phyloP scores from a whole-genome alignment of 139 green algal species.

The Asterochloris erici region DNA sequence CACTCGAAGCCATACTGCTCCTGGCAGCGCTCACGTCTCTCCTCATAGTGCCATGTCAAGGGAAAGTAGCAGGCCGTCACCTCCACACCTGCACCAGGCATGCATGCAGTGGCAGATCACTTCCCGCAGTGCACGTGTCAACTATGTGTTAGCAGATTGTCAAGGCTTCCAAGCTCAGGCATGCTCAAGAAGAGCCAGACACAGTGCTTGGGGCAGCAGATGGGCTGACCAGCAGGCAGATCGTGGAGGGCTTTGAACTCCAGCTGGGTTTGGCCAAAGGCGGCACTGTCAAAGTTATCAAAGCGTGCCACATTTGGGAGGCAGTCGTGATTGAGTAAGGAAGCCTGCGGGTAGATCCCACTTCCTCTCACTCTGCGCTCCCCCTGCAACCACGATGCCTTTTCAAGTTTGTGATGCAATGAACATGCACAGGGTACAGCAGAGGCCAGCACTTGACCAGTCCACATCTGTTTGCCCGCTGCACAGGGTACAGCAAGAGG shows the following conservation, averaged over 20 bases:
- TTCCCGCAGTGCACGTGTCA: too few species aligned
- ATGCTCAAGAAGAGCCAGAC: too few species aligned
- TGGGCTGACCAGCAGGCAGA: conserved; percentile 14
- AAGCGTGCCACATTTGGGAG: conserved; percentile 32
- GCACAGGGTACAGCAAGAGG: neutral
- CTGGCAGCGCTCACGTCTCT: conserved; percentile 54
- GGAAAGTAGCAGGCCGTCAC: conserved; percentile 73
- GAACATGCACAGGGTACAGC: neutral
- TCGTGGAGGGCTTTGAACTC: conserved; percentile 23
- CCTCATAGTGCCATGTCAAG: conserved; percentile 49
- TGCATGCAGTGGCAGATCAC: too few species aligned
- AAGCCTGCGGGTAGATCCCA: conserved; percentile 18
- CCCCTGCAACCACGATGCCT: conserved; percentile 1
- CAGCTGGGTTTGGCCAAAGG: neutral
- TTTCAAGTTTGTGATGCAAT: neutral
- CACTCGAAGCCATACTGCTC: conserved; percentile 80
- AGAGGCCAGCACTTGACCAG: neutral
- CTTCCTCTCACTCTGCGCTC: conserved; percentile 23
- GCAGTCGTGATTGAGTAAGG: conserved; percentile 35
- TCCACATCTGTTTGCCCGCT: neutral
- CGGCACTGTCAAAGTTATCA: conserved; percentile 24
- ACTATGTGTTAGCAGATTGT: too few species aligned
- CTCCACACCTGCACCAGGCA: conserved; percentile 51
- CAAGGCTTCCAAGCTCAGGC: too few species aligned
- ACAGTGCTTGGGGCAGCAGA: conserved; percentile 13